Base-by-base conservation (phyloP, 1,139 yeast species). In the Yarrowia galli region DNA sequence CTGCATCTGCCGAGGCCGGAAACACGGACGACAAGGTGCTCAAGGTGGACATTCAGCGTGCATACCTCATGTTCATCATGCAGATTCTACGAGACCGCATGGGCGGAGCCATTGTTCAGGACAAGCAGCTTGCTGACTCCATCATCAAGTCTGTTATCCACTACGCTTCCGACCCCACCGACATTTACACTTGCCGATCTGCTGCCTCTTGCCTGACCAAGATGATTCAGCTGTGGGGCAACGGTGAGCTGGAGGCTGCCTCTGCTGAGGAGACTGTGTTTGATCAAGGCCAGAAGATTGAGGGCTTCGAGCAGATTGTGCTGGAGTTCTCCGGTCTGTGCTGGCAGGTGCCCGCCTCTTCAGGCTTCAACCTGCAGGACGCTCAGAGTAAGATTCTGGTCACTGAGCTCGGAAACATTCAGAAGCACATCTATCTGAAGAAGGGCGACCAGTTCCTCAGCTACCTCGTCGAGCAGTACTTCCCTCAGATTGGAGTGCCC, bases 331-430 rank as follows among this genome's bases (percentile, higher is more conserved):
- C 92, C 10, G 86, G 89, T 67, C 79, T 91, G 68, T 83, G 88
- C 63, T 90, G 92, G 80, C 96, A 91, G 75, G 80, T 92, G 67
- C 92, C 97, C 13, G 88, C 91, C 74, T 88, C 89, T 73, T 86
- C 88, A 61, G 84, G 84, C 43, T 87, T 88, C 72, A 86, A 89
- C 74, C 80, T 88, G 67, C 85, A 86, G 71, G 97, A 92, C 75
- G 96, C 97, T 2, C 93, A 91, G 75, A 86, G 85, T 73, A 84
- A 96, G 73, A 81, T 87, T 67, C 83, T 91, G 58, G 88, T 92
- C 2, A 86, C 87, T 70, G 99, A 95, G 74, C 81, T 92, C 13
- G 87, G 96, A 0, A 80, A 85, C 51, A 80, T 92, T 49, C 85
- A 93, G 75, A 89, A 87, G 73, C 82, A 89, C 5, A 82, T 91